These are phyloP conservation scores for Hamamelis virginiana DNA, from an alignment of 164 flowering plant genomes.

Conservation along the genomic window DNA sequence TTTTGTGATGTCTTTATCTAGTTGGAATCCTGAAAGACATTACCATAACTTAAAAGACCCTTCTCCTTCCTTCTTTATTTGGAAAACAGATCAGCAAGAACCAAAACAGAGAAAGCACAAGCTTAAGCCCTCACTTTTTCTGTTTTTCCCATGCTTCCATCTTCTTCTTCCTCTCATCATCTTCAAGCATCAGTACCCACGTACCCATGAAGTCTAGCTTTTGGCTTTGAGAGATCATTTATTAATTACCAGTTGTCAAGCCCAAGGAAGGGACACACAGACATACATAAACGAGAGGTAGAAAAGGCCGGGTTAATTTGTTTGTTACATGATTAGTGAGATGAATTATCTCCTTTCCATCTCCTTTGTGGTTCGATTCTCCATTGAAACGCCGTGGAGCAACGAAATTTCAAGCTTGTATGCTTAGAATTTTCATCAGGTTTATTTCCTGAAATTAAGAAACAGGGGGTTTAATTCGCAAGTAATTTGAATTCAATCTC, in stretches of 20 bases:
- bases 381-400: constrained; percentile 8
- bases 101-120: neutral
- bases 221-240: neutral
- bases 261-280: neutral
- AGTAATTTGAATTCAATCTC: neutral
- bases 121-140: too few species aligned
- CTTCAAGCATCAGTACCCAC: too few species aligned
- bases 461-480: too few species aligned
- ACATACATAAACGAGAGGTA: too few species aligned
- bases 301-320: neutral
- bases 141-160: too few species aligned
- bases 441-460: too few species aligned
- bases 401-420: constrained; percentile 8
- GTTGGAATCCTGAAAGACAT: constrained; percentile 18
- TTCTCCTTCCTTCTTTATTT: constrained; percentile 1
- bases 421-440: neutral
- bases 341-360: constrained; percentile 29
- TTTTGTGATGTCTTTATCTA: constrained; percentile 17
- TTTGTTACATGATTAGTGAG: constrained; percentile 6
- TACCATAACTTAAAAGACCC: constrained; percentile 11
- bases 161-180: too few species aligned
- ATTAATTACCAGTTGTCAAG: neutral
- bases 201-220: neutral
- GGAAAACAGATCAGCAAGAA: constrained; percentile 8
- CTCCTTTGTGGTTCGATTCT: constrained; percentile 36